These are phyloP conservation scores for Lycium barbarum DNA, from an alignment of 257 asterid species.

Conservation along the genomic window DNA sequence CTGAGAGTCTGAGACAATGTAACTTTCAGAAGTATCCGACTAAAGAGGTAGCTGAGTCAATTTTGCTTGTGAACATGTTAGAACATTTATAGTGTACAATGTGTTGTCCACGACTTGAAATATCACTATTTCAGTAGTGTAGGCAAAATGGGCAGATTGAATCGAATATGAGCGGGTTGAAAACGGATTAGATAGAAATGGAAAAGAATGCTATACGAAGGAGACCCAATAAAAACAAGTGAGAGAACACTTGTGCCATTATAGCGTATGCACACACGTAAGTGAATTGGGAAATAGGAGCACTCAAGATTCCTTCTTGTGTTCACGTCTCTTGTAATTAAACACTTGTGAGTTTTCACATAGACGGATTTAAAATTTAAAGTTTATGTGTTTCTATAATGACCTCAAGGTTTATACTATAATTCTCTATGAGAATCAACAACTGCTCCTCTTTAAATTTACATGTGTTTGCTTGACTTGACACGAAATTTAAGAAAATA, in stretches of 20 bases:
- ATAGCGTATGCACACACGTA: not conserved
- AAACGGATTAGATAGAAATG: not conserved
- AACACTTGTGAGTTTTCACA: not conserved
- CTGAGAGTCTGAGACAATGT: too few species aligned
- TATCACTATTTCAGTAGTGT: not conserved
- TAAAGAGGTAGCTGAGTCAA: not conserved
- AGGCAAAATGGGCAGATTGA: too few species aligned
- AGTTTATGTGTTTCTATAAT: too few species aligned
- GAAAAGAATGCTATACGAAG: not conserved
- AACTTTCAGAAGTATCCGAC: conserved; percentile 11
- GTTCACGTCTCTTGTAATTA: not conserved
- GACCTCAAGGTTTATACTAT: too few species aligned
- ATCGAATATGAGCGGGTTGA: not conserved
- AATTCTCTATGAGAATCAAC: too few species aligned
- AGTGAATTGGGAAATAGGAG: not conserved
- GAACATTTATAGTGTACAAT: not conserved
- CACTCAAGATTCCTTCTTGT: not conserved
- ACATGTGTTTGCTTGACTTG: too few species aligned
- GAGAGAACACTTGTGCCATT: not conserved
- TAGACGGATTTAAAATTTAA: too few species aligned
- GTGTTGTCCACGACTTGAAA: not conserved
- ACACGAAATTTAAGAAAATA: too few species aligned
- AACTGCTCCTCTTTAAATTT: too few species aligned
- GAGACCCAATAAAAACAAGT: not conserved
- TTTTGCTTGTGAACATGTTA: not conserved